phyloP scores from a whole-genome alignment of 208 protist species.

The Crithidia expoeki region DNA sequence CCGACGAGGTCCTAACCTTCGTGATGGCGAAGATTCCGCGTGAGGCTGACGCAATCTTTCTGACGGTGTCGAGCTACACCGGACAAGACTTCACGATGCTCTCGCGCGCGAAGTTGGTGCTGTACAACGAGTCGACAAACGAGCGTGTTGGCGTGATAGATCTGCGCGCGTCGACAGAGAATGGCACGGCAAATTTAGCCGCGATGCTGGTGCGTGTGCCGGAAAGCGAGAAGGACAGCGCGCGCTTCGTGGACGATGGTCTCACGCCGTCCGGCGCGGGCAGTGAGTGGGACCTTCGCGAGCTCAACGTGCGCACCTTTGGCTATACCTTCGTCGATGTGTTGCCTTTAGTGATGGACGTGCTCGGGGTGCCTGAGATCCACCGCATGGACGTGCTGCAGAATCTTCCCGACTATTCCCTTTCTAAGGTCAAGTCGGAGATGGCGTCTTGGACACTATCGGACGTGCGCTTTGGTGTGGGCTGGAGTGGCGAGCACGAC shows the following conservation, averaged over 20 bases:
- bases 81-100: slow-evolving; percentile 68
- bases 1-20: slow-evolving; percentile 79
- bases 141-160: slow-evolving; percentile 66
- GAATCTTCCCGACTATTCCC: slow-evolving; percentile 66
- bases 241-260: background rate
- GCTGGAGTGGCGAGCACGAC: slow-evolving; percentile 80
- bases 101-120: slow-evolving; percentile 39
- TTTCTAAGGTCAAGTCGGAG: slow-evolving; percentile 46
- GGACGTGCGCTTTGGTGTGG: slow-evolving; percentile 85
- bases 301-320: slow-evolving; percentile 76
- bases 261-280: background rate
- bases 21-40: slow-evolving; percentile 75
- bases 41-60: slow-evolving; percentile 72
- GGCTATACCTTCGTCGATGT: slow-evolving; percentile 85
- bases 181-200: slow-evolving; percentile 66
- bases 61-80: slow-evolving; percentile 82
- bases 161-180: slow-evolving; percentile 56
- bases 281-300: slow-evolving; percentile 69
- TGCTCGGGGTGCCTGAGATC: slow-evolving; percentile 54
- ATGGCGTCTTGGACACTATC: slow-evolving; percentile 43
- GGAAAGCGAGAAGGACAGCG: background rate
- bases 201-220: slow-evolving; percentile 71
- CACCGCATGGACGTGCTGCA: slow-evolving; percentile 54
- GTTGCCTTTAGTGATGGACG: slow-evolving; percentile 74
- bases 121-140: slow-evolving; percentile 75